Evolutionary conservation across 495 filamentous ascomycete species (phyloP), one percentile per base, ranked within the genome.

Genomic region (Aspergillus conjunctus): DNA sequence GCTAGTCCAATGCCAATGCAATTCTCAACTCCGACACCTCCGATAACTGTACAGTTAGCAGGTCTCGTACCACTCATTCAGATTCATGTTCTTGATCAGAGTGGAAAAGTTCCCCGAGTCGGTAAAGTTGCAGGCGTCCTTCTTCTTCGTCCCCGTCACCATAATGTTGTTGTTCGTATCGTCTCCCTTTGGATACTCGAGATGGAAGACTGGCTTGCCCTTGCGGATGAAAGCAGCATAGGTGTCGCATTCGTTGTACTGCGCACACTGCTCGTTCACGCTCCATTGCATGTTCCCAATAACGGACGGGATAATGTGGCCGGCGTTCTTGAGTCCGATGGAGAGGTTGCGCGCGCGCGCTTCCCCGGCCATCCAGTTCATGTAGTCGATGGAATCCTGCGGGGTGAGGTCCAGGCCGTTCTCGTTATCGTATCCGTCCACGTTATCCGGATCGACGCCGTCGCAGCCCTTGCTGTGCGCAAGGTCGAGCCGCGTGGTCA

Each of bases 201-300:
- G 88, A 64, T 90, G 84, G 65, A 91, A 90, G 21, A 91, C 86
- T 0, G 88, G 88, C 72, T 91, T 90, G 51, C 73, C 75, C 4
- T 76, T 80, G 14, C 77, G 62, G 30, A 84, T 76, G 64, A 90
- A 90, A 21, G 82, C 69, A 2, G 71, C 67, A 63, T 84, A 89
- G 2, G 68, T 75, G 30, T 74, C 74, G 61, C 87, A 90, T 63
- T 87, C 84, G 7, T 76, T 59, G 49, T 83, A 82, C 66, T 85
- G 67, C 3, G 81, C 83, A 67, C 88, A 91, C 70, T 91, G 84
- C 76, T 91, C 88, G 69, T 91, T 89, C 50, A 91, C 87, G 14
- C 76, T 78, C 77, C 88, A 91, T 60, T 90, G 79, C 66, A 87
- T 82, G 1, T 81, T 73, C 8, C 69, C 63, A 5, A 90, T 66